Base-by-base conservation (phyloP, 2,329 filamentous ascomycete genomes). In the Fusarium tricinctum region DNA sequence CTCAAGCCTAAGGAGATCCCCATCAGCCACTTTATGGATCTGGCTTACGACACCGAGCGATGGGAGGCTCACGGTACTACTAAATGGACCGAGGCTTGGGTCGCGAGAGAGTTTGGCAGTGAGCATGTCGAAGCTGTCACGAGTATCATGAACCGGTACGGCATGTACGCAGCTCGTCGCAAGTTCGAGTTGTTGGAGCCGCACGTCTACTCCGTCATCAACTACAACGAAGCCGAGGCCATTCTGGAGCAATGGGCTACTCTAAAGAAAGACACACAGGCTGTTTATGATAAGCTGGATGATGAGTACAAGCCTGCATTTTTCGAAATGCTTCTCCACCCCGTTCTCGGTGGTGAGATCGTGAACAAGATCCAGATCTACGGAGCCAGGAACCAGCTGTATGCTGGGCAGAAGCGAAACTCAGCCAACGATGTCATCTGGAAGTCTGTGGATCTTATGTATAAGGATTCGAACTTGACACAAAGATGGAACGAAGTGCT, bases 321-420 rank as follows among this genome's bases (percentile, higher is more conserved):
- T 68, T 91, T 88, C 74, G 83, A 91, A 68, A 83, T 88, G 59
- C 81, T 91, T 10, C 80, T 89, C 8, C 87, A 91, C 54, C 88
- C 88, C 0, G 82, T 87, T 46, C 83, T 85, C 35, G 87, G 88
- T 4, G 86, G 83, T 3, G 81, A 83, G n/a, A 84, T 85, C 35
- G 84, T 85, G 59, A 82, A 83, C 19, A 80, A 83, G 40, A 82
- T 84, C 30, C 81, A 81, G 52, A 80, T 84, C 14, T 81, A 77
- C 2, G 78, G 78, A 17, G 83, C 79, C 1, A 79, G 75, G 33
- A 89, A 90, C 64, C 82, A 84, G 26, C 78, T 86, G 7, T 87
- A 86, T 57, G 86, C 84, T 0, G 74, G 78, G 1, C 87, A 90
- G 76, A 81, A 86, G 52, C 81, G 88, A 17, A 89, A 85, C 68